Percentiles rank a stretch among this genome's conserved stretches.
These are phyloP conservation scores for Daldinia eschscholtzii DNA, from an alignment of 2,329 filamentous ascomycete genomes.

Conservation along the genomic window DNA sequence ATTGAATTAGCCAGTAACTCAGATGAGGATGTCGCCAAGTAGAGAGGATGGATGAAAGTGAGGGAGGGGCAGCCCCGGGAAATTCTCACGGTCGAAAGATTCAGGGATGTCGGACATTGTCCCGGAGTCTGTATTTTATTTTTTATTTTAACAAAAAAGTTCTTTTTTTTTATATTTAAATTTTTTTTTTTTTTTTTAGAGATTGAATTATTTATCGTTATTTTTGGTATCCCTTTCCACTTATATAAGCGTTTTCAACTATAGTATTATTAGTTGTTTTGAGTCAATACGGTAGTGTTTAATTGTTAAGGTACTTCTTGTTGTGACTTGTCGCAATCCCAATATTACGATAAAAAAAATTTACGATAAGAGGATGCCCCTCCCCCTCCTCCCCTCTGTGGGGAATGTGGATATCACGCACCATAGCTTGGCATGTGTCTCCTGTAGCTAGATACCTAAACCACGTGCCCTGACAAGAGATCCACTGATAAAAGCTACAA, in stretches of 20 bases:
- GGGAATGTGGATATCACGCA: background rate
- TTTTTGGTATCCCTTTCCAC: too few species aligned
- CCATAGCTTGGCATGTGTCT: background rate
- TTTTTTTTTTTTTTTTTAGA: too few species aligned
- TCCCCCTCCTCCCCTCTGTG: constrained; percentile 13
- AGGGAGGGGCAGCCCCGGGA: constrained; percentile 12
- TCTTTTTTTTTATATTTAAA: too few species aligned
- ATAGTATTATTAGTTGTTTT: background rate
- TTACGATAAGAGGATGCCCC: constrained; percentile 34
- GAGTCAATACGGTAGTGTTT: background rate
- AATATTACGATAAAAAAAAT: constrained; percentile 26
- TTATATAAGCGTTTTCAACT: too few species aligned
- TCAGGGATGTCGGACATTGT: constrained; percentile 67
- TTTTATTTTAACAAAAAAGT: too few species aligned
- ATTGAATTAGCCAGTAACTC: constrained; percentile 11
- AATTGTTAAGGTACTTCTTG: background rate
- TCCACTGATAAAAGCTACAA: background rate
- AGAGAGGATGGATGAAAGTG: constrained; percentile 5
- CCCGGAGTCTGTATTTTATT: background rate
- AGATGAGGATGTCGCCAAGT: constrained; percentile 23
- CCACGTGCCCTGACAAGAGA: constrained; percentile 3
- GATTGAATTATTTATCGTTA: too few species aligned
- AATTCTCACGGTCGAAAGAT: constrained; percentile 66
- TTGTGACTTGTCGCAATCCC: background rate
- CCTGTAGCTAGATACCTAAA: background rate